A percentile compares a stretch with the other conserved stretches of the same genome.
Evolutionary conservation across 352 stramenopile species (phyloP).

Genomic region (Pythium vanterpoolii): DNA sequence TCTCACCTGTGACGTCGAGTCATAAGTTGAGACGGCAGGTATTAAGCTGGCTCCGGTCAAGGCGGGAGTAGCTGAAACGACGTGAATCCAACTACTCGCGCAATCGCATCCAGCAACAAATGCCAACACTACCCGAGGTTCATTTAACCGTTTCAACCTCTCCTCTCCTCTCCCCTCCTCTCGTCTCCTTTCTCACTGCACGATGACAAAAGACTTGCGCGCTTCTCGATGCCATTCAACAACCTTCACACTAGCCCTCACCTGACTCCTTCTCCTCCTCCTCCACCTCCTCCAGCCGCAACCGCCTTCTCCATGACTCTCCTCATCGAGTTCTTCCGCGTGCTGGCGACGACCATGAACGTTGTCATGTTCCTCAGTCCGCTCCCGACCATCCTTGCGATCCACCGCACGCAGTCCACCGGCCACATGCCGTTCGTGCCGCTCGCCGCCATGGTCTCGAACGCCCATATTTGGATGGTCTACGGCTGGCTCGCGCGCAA

Average conservation of each 20-base stretch:
- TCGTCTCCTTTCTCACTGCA: background rate
- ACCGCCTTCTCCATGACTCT: background rate
- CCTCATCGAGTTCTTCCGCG: conserved; percentile 8
- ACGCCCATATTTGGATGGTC: conserved; percentile 35
- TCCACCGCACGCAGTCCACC: conserved; percentile 7
- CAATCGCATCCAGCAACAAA: no score
- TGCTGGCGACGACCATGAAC: conserved; percentile 9
- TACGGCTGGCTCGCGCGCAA: conserved; percentile 16
- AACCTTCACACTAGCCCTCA: background rate
- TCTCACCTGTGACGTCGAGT: no score
- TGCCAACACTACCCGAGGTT: no score
- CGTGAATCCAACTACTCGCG: no score
- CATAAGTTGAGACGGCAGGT: no score
- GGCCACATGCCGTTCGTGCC: conserved; percentile 36
- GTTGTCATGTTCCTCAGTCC: conserved; percentile 8
- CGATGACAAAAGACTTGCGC: background rate
- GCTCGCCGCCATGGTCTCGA: conserved; percentile 41
- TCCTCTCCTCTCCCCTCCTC: background rate
- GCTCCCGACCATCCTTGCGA: conserved; percentile 2
- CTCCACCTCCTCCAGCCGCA: conserved; percentile 8
- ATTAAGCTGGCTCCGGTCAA: no score
- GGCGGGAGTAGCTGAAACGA: no score
- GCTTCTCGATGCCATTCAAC: background rate
- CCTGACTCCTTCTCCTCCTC: background rate
- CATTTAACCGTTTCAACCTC: background rate